Base-by-base conservation (phyloP, 2,329 filamentous ascomycete genomes). In the Herpotrichia juniperi region DNA sequence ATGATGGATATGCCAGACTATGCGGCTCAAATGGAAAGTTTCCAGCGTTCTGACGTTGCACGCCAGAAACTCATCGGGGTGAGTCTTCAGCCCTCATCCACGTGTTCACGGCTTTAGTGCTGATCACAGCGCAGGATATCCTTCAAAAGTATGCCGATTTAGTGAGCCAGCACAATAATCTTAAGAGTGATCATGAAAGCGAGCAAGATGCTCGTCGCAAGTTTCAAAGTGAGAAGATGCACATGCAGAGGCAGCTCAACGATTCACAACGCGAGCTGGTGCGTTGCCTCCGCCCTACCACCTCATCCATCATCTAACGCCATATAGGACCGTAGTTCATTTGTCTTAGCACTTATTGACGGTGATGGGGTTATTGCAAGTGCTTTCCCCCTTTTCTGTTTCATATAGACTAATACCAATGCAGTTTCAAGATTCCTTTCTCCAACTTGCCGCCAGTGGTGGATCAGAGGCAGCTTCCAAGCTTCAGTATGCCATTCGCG, bases 281-380 rank as follows among this genome's bases (percentile, higher is more conserved):
- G 48, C 43, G 63, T 51, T 56, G 32, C 43, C 39, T 26, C 47
- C 26, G 35, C 42, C 5, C 11, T 16, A n/a, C 5, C 17, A 5
- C 32, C 6, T 16, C 9, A 10, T 40, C 3, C 14, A 43, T 37
- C 51, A 14, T 51, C 42, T 31, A 26, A 39, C 17, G 8, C n/a
- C 6, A 24, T 30, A 30, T 45, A 72, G 68, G 67, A 74, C 32
- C 53, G 59, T 8, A 76, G 69, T 54, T 73, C 76, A 16, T 80
- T 80, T 52, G 75, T 77, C 11, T 61, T 79, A 61, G 76, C 71
- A 32, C 62, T 80, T 42, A 76, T 81, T 42, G 78, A 81, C 63
- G 78, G 78, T n/a, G 78, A 81, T 64, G 78, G 78, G 21, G 76
- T 76, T 57, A 69, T 78, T 46, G 76, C 77, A 63, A 64, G 73